Evolutionary conservation across 2,329 filamentous ascomycete species (phyloP).

Genomic region (Elsinoe australis): DNA sequence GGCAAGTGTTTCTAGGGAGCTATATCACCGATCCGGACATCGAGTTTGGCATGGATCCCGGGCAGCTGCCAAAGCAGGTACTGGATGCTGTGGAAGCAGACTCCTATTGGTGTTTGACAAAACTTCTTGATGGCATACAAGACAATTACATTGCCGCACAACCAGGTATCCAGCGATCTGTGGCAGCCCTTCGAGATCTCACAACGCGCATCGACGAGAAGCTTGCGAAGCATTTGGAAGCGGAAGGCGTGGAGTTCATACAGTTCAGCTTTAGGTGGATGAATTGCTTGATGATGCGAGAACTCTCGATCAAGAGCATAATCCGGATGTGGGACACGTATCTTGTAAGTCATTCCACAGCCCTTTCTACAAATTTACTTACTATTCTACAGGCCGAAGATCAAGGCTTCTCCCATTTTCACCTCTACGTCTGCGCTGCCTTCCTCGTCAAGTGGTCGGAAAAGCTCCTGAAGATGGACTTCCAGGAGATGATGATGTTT

Average conservation of each 20-base stretch:
- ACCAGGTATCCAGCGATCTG: constrained; percentile 91
- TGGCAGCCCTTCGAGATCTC: constrained; percentile 78
- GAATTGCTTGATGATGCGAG: constrained; percentile 97
- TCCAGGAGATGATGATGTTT: constrained; percentile 99
- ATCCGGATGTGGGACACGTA: constrained; percentile 99
- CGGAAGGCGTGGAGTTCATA: constrained; percentile 92
- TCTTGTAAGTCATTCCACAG: constrained; percentile 55
- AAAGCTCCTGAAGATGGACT: constrained; percentile 93
- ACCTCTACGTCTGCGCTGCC: constrained; percentile 94
- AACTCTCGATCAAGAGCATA: constrained; percentile 92
- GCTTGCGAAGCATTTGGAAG: constrained; percentile 80
- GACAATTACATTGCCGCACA: constrained; percentile 99
- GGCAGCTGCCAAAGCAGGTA: constrained; percentile 81
- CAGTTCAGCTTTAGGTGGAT: constrained; percentile 99
- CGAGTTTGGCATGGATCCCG: constrained; percentile 91
- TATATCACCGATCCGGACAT: constrained; percentile 95
- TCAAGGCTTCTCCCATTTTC: constrained; percentile 95
- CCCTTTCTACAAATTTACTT: background rate
- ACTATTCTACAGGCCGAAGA: constrained; percentile 68
- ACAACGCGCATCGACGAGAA: constrained; percentile 80
- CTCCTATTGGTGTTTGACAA: constrained; percentile 96
- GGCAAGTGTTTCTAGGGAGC: constrained; percentile 89
- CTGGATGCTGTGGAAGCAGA: constrained; percentile 96
- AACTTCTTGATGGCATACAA: constrained; percentile 95
- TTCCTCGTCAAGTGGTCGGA: constrained; percentile 98